phyloP scores from a whole-genome alignment of 495 filamentous ascomycete species.

The Neurospora sp. region DNA sequence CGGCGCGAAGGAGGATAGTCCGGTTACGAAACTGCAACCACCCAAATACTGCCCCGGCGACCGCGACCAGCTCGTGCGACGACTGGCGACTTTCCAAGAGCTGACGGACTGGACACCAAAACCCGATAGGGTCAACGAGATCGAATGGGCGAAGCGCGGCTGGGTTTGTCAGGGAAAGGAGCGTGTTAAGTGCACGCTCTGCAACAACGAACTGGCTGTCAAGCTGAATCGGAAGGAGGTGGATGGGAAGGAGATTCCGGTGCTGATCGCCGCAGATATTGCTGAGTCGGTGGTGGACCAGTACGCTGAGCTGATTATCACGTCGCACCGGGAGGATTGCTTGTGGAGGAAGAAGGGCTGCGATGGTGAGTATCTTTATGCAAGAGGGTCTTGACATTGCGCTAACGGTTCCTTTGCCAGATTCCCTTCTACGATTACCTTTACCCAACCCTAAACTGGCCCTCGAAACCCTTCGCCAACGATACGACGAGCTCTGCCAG shows the following conservation, averaged over 20 bases:
- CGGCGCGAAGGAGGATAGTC: neutral
- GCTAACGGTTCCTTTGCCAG: slow-evolving; percentile 43
- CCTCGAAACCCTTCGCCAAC: slow-evolving; percentile 44
- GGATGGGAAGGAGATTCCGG: slow-evolving; percentile 50
- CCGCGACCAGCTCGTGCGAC: slow-evolving; percentile 67
- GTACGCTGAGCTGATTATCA: slow-evolving; percentile 59
- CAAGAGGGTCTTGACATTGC: neutral
- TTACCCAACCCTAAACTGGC: slow-evolving; percentile 48
- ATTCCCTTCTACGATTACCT: slow-evolving; percentile 37
- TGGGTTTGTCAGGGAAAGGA: slow-evolving; percentile 81
- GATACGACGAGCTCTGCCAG: slow-evolving; percentile 47
- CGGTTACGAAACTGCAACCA: neutral
- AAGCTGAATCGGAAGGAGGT: slow-evolving; percentile 62
- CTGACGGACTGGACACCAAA: slow-evolving; percentile 82
- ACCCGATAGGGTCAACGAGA: slow-evolving; percentile 72
- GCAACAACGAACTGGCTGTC: slow-evolving; percentile 71
- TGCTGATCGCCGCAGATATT: slow-evolving; percentile 38
- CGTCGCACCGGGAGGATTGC: slow-evolving; percentile 74
- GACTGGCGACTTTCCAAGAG: slow-evolving; percentile 79
- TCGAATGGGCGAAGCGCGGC: slow-evolving; percentile 89
- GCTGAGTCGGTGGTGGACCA: slow-evolving; percentile 66
- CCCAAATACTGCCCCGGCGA: slow-evolving; percentile 68
- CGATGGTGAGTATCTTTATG: slow-evolving; percentile 48
- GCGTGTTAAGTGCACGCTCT: slow-evolving; percentile 74
- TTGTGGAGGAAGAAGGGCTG: slow-evolving; percentile 79